Percentiles rank a stretch among this genome's conserved stretches.
phyloP scores from a whole-genome alignment of 352 stramenopile genomes.

The Phytopythium oedochilum region DNA sequence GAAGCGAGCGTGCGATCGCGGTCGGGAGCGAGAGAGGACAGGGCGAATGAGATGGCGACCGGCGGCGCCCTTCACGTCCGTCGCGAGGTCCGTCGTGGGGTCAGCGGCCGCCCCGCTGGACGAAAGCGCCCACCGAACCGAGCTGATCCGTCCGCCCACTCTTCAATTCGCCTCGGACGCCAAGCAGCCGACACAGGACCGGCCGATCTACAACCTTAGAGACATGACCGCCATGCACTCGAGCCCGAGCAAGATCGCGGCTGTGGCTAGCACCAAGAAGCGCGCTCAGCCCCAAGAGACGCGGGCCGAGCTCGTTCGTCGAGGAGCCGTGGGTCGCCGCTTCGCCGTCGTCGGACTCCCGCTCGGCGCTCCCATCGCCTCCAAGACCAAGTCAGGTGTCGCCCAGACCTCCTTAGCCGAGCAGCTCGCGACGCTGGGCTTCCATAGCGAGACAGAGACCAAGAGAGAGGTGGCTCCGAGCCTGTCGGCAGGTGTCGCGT shows the following conservation, averaged over 20 bases:
- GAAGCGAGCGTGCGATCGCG: slow-evolving; percentile 1
- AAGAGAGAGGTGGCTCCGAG: not conserved
- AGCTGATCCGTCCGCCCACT: not conserved
- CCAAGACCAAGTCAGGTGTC: not conserved
- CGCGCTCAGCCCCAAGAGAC: slow-evolving; percentile 8
- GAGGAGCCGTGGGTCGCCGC: slow-evolving; percentile 31
- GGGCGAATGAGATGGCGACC: slow-evolving; percentile 1
- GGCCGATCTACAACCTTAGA: not conserved
- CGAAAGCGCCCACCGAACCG: not conserved
- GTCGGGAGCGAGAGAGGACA: not conserved
- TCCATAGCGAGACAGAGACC: not conserved
- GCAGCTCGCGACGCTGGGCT: not conserved
- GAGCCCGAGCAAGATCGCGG: not conserved
- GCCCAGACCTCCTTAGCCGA: not conserved
- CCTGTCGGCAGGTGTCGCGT: not conserved
- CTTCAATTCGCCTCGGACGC: not conserved
- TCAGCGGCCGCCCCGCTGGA: no score
- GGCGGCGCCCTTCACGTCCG: not conserved
- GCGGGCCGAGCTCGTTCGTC: slow-evolving; percentile 22
- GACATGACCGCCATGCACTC: not conserved
- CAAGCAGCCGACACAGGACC: not conserved
- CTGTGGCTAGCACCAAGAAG: not conserved
- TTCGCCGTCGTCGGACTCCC: slow-evolving; percentile 22
- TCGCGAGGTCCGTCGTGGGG: not conserved
- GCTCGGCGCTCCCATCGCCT: not conserved